These are phyloP conservation scores for Ogataea trehaloabstinens DNA, from an alignment of 805 yeast genomes.

Conservation along the genomic window DNA sequence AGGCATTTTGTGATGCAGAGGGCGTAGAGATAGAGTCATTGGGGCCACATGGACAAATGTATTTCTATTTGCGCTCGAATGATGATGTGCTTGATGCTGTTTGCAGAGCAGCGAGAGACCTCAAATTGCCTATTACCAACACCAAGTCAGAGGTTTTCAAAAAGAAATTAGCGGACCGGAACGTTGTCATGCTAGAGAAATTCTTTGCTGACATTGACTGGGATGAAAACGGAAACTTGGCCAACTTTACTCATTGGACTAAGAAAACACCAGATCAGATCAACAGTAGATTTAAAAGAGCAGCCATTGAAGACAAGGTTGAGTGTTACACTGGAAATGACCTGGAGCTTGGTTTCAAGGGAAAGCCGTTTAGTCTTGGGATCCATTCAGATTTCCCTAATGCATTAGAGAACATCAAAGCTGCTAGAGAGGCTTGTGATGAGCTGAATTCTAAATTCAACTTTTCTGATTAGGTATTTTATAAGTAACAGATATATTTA, in stretches of 20 bases:
- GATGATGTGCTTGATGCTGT: constrained; percentile 30
- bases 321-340: constrained; percentile 13
- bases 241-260: constrained; percentile 18
- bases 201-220: constrained; percentile 27
- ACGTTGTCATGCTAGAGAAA: constrained; percentile 22
- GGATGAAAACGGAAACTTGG: constrained; percentile 17
- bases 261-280: constrained; percentile 21
- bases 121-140: constrained; percentile 22
- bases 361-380: constrained; percentile 25
- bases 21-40: constrained; percentile 25
- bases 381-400: constrained; percentile 33
- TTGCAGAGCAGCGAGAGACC: constrained; percentile 28
- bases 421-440: constrained; percentile 26
- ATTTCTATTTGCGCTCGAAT: constrained; percentile 28
- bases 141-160: constrained; percentile 7
- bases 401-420: constrained; percentile 26
- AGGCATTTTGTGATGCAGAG: constrained; percentile 29
- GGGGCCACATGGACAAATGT: constrained; percentile 33
- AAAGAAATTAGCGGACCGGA: constrained; percentile 12
- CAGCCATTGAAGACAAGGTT: constrained; percentile 16
- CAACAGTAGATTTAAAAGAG: constrained; percentile 12
- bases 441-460: constrained; percentile 10
- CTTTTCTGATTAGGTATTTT: constrained; percentile 3
- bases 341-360: constrained; percentile 15
- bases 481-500: too few species aligned